Percentiles rank a stretch among this genome's conserved stretches.
Evolutionary conservation across 805 yeast species (phyloP).

Genomic region (Candida silvicultrix): DNA sequence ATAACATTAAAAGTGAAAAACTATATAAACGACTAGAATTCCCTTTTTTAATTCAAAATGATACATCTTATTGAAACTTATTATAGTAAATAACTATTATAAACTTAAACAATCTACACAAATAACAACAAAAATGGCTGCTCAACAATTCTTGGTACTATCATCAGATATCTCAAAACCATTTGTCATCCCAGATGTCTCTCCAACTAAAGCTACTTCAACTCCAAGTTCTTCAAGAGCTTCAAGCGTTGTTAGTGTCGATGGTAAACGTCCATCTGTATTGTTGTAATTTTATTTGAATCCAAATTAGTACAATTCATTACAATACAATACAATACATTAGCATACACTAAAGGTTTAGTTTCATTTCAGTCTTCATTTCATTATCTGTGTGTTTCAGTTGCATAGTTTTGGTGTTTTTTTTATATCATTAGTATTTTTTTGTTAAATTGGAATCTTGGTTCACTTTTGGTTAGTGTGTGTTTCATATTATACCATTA

Average conservation of each 20-base stretch:
- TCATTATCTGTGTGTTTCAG: no score
- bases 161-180: slow-evolving; percentile 54
- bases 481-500: no score
- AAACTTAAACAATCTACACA: slow-evolving; percentile 1
- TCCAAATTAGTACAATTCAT: no score
- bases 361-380: no score
- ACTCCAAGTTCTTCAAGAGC: background rate
- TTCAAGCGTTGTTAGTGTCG: background rate
- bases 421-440: no score
- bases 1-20: no score
- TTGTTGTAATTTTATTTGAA: background rate
- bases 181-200: slow-evolving; percentile 56
- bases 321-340: no score
- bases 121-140: slow-evolving; percentile 8
- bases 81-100: background rate
- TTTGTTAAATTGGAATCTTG: background rate
- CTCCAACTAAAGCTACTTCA: slow-evolving; percentile 39
- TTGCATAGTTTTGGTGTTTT: background rate
- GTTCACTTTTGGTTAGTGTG: background rate
- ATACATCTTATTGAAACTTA: no score
- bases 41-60: background rate
- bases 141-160: slow-evolving; percentile 39
- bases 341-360: no score
- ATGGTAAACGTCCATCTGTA: background rate
- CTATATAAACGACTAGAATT: background rate